These are phyloP conservation scores for Isoetes taiwanensis DNA, from an alignment of 75 land plant species.

Conservation along the genomic window DNA sequence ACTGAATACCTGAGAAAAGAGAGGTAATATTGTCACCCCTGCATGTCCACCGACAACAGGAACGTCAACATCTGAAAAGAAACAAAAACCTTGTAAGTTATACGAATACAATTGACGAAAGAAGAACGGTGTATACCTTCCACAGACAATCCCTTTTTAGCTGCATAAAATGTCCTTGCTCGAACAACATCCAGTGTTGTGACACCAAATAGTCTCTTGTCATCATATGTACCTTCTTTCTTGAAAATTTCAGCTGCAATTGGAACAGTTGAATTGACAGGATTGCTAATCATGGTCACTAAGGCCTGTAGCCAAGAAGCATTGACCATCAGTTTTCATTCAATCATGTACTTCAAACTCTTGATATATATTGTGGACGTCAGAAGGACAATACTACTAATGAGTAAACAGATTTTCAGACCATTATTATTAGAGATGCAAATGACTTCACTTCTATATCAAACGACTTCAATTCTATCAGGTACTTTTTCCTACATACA, in stretches of 20 bases:
- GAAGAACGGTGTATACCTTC: too few species aligned
- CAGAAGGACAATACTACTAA: too few species aligned
- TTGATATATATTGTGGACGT: too few species aligned
- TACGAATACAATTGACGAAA: too few species aligned
- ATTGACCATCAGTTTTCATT: too few species aligned
- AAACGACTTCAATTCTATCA: too few species aligned
- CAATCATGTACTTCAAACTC: too few species aligned
- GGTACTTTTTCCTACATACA: too few species aligned
- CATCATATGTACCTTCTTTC: conserved; percentile 71
- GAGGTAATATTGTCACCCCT: conserved; percentile 28
- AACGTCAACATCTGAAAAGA: conserved; percentile 26
- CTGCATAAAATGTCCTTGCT: conserved; percentile 93
- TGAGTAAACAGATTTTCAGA: too few species aligned
- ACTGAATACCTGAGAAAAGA: conserved; percentile 29
- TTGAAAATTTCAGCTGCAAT: conserved; percentile 96
- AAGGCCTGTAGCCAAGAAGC: conserved; percentile 51
- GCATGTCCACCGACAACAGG: conserved; percentile 40
- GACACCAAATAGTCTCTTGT: conserved; percentile 87
- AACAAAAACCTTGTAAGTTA: too few species aligned
- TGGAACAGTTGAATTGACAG: conserved; percentile 96
- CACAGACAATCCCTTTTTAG: conserved; percentile 54
- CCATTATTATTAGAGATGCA: too few species aligned
- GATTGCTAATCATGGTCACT: conserved; percentile 94
- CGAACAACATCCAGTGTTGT: conserved; percentile 95
- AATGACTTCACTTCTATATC: too few species aligned